These are phyloP conservation scores for Colletotrichum musicola DNA, from an alignment of 2,329 filamentous ascomycete genomes.

Conservation along the genomic window DNA sequence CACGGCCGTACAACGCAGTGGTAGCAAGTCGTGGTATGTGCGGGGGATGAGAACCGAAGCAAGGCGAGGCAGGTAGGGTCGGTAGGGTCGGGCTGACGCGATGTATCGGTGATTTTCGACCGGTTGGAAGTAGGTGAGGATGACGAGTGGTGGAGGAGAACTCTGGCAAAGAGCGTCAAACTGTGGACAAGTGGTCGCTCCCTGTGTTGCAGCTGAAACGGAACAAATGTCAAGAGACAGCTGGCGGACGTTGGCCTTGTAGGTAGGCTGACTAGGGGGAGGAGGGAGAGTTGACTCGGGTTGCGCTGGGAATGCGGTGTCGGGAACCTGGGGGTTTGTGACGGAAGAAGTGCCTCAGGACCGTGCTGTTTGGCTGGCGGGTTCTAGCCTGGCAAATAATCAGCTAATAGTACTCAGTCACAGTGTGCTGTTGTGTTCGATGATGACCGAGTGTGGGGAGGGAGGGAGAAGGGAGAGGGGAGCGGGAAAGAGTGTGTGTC, in stretches of 20 bases:
- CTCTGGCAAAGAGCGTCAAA: no score
- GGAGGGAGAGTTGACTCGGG: slow-evolving; percentile 26
- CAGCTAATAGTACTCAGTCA: slow-evolving; percentile 27
- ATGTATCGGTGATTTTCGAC: no score
- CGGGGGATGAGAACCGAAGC: neutral
- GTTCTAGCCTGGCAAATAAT: slow-evolving; percentile 31
- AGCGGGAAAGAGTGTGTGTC: neutral
- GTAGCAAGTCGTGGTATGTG: slow-evolving; percentile 1
- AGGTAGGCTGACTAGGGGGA: neutral
- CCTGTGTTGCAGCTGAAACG: no score
- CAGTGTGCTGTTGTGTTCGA: slow-evolving; percentile 10
- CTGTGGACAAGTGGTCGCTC: no score
- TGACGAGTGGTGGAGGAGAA: no score
- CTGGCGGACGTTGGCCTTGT: no score
- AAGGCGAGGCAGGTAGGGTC: slow-evolving; percentile 8
- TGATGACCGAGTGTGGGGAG: slow-evolving; percentile 16
- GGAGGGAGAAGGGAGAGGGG: slow-evolving; percentile 1
- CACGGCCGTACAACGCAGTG: slow-evolving; percentile 23
- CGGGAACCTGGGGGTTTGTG: slow-evolving; percentile 28
- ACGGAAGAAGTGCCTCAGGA: slow-evolving; percentile 23
- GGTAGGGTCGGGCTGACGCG: neutral
- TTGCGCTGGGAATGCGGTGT: slow-evolving; percentile 35
- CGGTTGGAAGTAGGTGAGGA: no score
- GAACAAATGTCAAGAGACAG: no score
- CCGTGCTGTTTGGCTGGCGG: slow-evolving; percentile 24